Evolutionary conservation across 2,329 filamentous ascomycete genomes (phyloP).

Genomic region (Diaporthe eres): DNA sequence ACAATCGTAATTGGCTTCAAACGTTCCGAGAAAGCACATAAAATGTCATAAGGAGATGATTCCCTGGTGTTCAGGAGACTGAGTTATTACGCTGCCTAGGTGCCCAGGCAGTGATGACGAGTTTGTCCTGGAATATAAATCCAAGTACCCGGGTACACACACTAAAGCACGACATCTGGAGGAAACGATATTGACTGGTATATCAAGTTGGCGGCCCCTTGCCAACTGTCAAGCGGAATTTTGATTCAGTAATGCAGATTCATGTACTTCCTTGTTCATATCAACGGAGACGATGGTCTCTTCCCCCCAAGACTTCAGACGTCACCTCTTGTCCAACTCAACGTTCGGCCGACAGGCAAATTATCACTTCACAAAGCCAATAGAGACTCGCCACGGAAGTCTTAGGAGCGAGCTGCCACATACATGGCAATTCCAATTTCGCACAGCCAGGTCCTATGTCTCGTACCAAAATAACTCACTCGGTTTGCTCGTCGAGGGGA

Average conservation of each 20-base stretch:
- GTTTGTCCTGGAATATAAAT: background rate
- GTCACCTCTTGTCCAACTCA: too few relatives aligned
- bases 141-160: background rate
- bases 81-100: too few relatives aligned
- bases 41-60: too few relatives aligned
- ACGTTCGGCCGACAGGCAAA: background rate
- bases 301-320: background rate
- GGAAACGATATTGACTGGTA: background rate
- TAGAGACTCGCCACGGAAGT: background rate
- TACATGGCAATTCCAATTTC: background rate
- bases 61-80: background rate
- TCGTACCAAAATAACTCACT: too few relatives aligned
- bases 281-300: background rate
- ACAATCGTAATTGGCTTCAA: too few relatives aligned
- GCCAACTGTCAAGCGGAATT: background rate
- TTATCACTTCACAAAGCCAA: background rate
- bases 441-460: too few relatives aligned
- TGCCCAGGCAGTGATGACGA: background rate
- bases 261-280: background rate
- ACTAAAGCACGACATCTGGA: background rate
- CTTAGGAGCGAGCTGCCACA: background rate
- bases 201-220: background rate
- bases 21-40: too few relatives aligned
- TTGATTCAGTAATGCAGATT: background rate
- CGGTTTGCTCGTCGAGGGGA: background rate